A percentile compares a stretch with the other conserved stretches of the same genome.
phyloP scores from a whole-genome alignment of 2,329 filamentous ascomycete genomes.

The Epichloe brachyelytri region DNA sequence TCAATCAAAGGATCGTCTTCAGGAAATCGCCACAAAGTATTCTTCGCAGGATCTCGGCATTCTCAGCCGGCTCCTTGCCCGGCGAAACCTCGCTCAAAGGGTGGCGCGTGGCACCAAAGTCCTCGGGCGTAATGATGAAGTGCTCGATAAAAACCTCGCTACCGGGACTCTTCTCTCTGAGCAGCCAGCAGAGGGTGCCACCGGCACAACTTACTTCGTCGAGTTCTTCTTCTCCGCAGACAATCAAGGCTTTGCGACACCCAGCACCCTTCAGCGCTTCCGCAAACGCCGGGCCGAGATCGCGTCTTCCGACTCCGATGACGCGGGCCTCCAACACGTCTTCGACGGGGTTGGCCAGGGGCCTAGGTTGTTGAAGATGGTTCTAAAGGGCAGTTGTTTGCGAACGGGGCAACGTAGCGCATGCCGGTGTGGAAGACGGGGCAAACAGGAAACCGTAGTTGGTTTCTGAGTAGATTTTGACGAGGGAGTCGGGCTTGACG shows the following conservation, averaged over 20 bases:
- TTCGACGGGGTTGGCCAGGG: slow-evolving; percentile 82
- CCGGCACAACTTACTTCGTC: slow-evolving; percentile 94
- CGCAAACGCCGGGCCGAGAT: slow-evolving; percentile 79
- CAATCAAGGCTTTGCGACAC: slow-evolving; percentile 70
- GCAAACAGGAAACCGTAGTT: slow-evolving; percentile 97
- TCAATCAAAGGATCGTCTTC: slow-evolving; percentile 75
- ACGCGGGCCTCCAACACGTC: slow-evolving; percentile 75
- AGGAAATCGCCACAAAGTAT: slow-evolving; percentile 62
- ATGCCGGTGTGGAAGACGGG: slow-evolving; percentile 95
- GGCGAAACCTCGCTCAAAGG: slow-evolving; percentile 66
- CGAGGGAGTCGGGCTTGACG: slow-evolving; percentile 58
- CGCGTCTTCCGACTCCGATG: slow-evolving; percentile 80
- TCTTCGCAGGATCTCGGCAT: slow-evolving; percentile 68
- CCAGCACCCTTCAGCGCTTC: slow-evolving; percentile 69
- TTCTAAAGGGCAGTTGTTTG: slow-evolving; percentile 81
- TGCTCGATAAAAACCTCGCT: slow-evolving; percentile 48
- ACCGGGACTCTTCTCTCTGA: slow-evolving; percentile 37
- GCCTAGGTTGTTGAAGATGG: slow-evolving; percentile 94
- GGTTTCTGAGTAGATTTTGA: slow-evolving; percentile 59
- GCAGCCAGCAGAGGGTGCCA: slow-evolving; percentile 75
- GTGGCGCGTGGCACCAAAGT: slow-evolving; percentile 73
- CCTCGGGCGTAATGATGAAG: slow-evolving; percentile 67
- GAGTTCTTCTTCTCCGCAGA: slow-evolving; percentile 88
- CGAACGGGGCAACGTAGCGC: slow-evolving; percentile 76
- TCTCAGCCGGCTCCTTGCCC: slow-evolving; percentile 75